These are phyloP conservation scores for Primulina huaijiensis DNA, from an alignment of 257 asterid genomes.

Conservation along the genomic window DNA sequence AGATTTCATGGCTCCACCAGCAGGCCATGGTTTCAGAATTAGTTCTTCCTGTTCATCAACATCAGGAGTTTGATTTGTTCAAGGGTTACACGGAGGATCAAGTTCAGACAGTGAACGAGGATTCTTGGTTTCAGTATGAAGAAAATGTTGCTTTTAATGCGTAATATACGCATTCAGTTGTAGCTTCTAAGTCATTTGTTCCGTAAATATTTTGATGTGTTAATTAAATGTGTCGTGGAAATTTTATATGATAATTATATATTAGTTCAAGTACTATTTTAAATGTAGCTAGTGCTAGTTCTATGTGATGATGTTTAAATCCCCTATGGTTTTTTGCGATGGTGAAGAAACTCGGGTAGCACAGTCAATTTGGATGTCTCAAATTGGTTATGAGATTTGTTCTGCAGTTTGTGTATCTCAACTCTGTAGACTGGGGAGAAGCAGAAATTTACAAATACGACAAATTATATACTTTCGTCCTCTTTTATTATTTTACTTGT, in stretches of 20 bases:
- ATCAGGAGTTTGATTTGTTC: conserved; percentile 6
- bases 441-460: no score
- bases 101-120: conserved; percentile 14
- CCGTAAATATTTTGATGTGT: background rate
- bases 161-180: background rate
- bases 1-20: conserved; percentile 59
- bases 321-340: background rate
- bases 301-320: conserved; percentile 10
- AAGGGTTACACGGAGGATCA: conserved; percentile 10
- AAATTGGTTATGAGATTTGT: background rate
- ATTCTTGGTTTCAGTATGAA: conserved; percentile 31
- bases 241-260: no score
- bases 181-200: background rate
- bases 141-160: conserved; percentile 28
- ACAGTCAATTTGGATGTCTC: background rate
- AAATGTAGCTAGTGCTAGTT: conserved; percentile 1
- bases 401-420: background rate
- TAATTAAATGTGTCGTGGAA: no score
- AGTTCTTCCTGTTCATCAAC: conserved; percentile 14
- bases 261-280: background rate
- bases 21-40: conserved; percentile 33
- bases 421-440: no score
- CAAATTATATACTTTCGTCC: no score
- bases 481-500: no score
- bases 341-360: background rate